Conservation (phyloP, 176 grass and related monocot species). For the Avena sativa region DNA sequence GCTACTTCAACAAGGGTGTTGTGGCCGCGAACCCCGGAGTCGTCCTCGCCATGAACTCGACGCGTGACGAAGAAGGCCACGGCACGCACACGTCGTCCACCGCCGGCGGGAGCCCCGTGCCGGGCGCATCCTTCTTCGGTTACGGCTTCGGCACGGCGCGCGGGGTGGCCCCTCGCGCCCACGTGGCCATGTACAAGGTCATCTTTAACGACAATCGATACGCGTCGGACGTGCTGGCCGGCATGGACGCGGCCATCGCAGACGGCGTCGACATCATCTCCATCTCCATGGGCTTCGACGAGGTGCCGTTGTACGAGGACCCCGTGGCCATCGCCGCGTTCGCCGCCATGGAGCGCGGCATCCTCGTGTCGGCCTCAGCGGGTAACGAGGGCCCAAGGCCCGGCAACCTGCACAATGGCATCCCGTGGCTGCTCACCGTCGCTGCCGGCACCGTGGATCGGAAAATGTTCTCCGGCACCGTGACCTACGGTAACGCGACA, state of each 20-base stretch:
- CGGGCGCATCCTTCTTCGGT: conserved; percentile 64
- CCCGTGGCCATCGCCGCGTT: conserved; percentile 58
- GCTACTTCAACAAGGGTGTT: conserved; percentile 65
- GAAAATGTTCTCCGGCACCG: conserved; percentile 43
- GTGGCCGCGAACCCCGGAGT: conserved; percentile 47
- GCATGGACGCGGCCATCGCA: conserved; percentile 61
- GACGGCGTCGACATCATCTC: conserved; percentile 78
- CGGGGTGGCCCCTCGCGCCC: conserved; percentile 59
- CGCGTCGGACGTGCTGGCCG: conserved; percentile 64
- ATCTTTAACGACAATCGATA: conserved; percentile 46
- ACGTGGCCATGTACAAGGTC: conserved; percentile 82
- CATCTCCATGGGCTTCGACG: conserved; percentile 56
- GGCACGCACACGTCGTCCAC: conserved; percentile 82
- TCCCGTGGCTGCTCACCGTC: conserved; percentile 70
- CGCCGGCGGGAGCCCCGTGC: conserved; percentile 52
- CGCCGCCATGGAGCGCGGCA: conserved; percentile 54
- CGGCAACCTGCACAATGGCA: conserved; percentile 56
- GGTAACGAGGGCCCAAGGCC: conserved; percentile 23
- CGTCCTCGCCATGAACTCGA: conserved; percentile 55
- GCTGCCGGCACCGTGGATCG: conserved; percentile 60
- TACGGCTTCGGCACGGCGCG: conserved; percentile 57
- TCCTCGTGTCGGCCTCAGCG: conserved; percentile 53
- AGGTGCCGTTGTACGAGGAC: conserved; percentile 58
- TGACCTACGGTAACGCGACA: conserved; percentile 48
- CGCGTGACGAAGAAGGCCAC: conserved; percentile 68